Evolutionary conservation across 106 monocot species (phyloP).

Genomic region (Allium fistulosum): DNA sequence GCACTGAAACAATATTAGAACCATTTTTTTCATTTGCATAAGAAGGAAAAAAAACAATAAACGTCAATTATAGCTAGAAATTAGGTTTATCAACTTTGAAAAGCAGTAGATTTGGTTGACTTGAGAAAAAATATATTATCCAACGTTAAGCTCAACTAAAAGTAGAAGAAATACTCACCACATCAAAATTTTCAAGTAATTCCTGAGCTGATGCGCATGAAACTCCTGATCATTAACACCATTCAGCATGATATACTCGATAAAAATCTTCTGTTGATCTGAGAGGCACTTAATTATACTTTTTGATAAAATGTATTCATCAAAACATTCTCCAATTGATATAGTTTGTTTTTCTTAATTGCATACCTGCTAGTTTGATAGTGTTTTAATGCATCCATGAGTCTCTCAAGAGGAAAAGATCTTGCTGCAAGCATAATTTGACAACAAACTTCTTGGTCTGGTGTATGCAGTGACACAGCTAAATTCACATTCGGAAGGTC

Average conservation of each 20-base stretch:
- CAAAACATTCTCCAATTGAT: too few relatives aligned
- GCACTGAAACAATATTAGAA: too few relatives aligned
- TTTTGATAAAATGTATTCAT: too few relatives aligned
- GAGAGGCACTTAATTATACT: not conserved
- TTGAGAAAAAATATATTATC: too few relatives aligned
- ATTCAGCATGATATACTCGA: constrained; percentile 99
- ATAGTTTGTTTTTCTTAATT: too few relatives aligned
- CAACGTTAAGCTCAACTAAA: too few relatives aligned
- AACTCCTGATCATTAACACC: constrained; percentile 83
- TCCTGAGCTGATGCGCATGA: constrained; percentile 92
- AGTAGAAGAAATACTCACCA: constrained; percentile 28
- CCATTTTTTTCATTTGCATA: too few relatives aligned
- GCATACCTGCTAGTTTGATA: constrained; percentile 80
- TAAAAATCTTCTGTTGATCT: constrained; percentile 80
- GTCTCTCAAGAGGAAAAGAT: constrained; percentile 77
- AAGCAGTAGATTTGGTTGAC: too few relatives aligned
- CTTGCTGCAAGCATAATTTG: constrained; percentile 94
- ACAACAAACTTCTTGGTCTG: constrained; percentile 89
- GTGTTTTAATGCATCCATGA: constrained; percentile 67
- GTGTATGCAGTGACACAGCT: constrained; percentile 94
- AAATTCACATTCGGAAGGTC: constrained; percentile 85
- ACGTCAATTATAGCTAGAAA: too few relatives aligned
- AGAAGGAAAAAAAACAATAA: too few relatives aligned
- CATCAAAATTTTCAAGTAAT: constrained; percentile 61
- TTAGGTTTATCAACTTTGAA: too few relatives aligned